phyloP scores from a whole-genome alignment of 2,329 filamentous ascomycete species.

The Aspergillus oerlinghausenensis region DNA sequence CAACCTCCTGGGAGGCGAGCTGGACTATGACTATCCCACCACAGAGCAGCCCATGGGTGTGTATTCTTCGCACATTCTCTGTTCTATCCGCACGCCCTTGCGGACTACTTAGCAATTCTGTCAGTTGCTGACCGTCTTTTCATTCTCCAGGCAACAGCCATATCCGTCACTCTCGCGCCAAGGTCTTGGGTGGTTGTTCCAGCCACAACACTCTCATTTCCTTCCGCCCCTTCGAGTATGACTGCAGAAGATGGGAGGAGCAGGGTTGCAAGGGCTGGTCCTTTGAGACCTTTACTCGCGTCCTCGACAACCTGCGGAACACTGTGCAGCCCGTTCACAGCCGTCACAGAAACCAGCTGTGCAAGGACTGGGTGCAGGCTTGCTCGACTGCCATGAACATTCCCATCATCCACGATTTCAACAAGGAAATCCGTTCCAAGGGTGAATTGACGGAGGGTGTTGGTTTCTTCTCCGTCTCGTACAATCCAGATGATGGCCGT shows the following conservation, averaged over 20 bases:
- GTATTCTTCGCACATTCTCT: conserved; percentile 12
- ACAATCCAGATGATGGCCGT: conserved; percentile 82
- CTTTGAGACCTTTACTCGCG: conserved; percentile 76
- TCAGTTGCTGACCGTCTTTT: not conserved
- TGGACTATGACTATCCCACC: conserved; percentile 88
- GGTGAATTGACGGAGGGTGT: conserved; percentile 71
- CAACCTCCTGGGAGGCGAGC: conserved; percentile 73
- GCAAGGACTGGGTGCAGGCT: conserved; percentile 81
- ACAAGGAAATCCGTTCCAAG: conserved; percentile 70
- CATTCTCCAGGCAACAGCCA: conserved; percentile 67
- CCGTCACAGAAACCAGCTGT: conserved; percentile 83
- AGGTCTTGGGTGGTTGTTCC: conserved; percentile 87
- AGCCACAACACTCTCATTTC: conserved; percentile 93
- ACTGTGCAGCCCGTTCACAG: conserved; percentile 85
- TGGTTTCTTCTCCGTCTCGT: conserved; percentile 86
- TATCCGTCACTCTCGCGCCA: conserved; percentile 87
- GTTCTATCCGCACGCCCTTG: not conserved
- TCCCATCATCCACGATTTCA: conserved; percentile 80
- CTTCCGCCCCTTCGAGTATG: conserved; percentile 86
- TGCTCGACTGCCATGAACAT: conserved; percentile 76
- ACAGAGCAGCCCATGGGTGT: conserved; percentile 77
- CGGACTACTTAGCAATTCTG: not conserved
- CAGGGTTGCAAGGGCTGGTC: conserved; percentile 80
- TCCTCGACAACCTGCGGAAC: conserved; percentile 80
- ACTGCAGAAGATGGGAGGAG: conserved; percentile 77